These are phyloP conservation scores for Cytospora chrysosperma DNA, from an alignment of 2,329 filamentous ascomycete species.

Conservation along the genomic window DNA sequence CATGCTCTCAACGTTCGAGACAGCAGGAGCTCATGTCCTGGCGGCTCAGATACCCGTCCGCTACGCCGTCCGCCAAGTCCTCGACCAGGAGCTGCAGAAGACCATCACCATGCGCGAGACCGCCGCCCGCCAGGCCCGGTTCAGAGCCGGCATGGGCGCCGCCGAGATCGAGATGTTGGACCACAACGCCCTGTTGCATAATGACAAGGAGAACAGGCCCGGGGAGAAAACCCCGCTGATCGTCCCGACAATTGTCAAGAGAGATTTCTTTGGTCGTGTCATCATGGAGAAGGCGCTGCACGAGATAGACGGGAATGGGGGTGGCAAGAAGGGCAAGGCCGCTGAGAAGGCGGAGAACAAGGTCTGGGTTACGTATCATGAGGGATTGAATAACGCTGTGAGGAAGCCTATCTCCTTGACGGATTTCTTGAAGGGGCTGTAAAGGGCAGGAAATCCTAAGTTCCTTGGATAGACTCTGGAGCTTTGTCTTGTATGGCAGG, in stretches of 20 bases:
- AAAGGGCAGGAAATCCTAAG: slow-evolving; percentile 17
- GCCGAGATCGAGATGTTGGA: slow-evolving; percentile 15
- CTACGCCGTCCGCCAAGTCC: slow-evolving; percentile 90
- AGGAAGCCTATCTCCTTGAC: slow-evolving; percentile 79
- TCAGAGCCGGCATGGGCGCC: slow-evolving; percentile 49
- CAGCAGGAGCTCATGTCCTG: slow-evolving; percentile 54
- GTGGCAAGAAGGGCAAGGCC: slow-evolving; percentile 26
- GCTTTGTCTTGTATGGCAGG: neutral
- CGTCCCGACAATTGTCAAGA: slow-evolving; percentile 27
- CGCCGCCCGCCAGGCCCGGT: slow-evolving; percentile 64
- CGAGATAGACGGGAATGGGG: slow-evolving; percentile 42
- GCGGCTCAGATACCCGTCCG: slow-evolving; percentile 69
- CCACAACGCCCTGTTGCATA: slow-evolving; percentile 1
- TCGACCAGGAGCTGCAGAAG: slow-evolving; percentile 85
- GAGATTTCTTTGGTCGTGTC: slow-evolving; percentile 33
- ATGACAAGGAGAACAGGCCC: slow-evolving; percentile 41
- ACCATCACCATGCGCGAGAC: slow-evolving; percentile 67
- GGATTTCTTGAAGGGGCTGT: slow-evolving; percentile 72
- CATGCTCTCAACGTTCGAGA: slow-evolving; percentile 71
- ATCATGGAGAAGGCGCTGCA: slow-evolving; percentile 55
- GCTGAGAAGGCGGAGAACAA: slow-evolving; percentile 50
- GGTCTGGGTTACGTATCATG: slow-evolving; percentile 86
- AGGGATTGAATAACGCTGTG: slow-evolving; percentile 90
- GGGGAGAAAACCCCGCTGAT: slow-evolving; percentile 31
- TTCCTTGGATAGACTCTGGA: neutral